Base-by-base conservation (phyloP, 1,284 basidiomycete genomes). In the Nidula niveotomentosa region DNA sequence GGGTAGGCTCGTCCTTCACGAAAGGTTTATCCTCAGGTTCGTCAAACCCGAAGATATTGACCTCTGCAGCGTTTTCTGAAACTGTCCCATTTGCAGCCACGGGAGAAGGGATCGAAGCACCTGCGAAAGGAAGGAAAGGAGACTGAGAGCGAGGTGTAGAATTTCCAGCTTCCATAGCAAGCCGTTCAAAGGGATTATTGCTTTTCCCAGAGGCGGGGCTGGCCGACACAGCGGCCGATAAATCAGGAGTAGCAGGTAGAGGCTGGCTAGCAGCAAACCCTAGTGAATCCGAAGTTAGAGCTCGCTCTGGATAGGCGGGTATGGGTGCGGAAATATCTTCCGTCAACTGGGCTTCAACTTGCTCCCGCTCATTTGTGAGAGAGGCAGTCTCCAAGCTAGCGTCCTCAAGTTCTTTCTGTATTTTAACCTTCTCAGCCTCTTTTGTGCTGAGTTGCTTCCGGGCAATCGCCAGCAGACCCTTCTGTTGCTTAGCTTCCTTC, bases 401-500 rank as follows among this genome's bases (percentile, higher is more conserved):
- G 49, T 89, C 90, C 60, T 83, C 80, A 6, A 90, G 72, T 62
- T 96, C 94, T 65, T 84, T 84, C 61, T 89, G 84, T 1, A 80
- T 78, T 64, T 86, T 89, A 10, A 82, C 84, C 53, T 83, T 85
- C 61, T 94, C 91, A 0, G 79, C 76, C 71, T 98, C 96, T 50
- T 93, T 91, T 0, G 91, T 86, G 12, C 83, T 84, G 18, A 99
- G 77, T 74, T 99, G 97, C 74, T 99, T 99, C 77, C 90, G 91
- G 8, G 93, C 91, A 68, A 99, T 97, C 3, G 95, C 94, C 12
- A 96, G 80, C 55, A 97, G 78, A 10, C 96, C 97, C 71, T 95
- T 97, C 73, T 98, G 95, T 69, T 97, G 94, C 67, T 97, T 90
- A 0, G 92, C 93, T 50, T 98, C 95, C 74, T 95, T 98, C 76